A percentile compares a stretch with the other conserved stretches of the same genome.
Conservation (phyloP, 768 basidiomycete genomes). For the Mrakia gelida region DNA sequence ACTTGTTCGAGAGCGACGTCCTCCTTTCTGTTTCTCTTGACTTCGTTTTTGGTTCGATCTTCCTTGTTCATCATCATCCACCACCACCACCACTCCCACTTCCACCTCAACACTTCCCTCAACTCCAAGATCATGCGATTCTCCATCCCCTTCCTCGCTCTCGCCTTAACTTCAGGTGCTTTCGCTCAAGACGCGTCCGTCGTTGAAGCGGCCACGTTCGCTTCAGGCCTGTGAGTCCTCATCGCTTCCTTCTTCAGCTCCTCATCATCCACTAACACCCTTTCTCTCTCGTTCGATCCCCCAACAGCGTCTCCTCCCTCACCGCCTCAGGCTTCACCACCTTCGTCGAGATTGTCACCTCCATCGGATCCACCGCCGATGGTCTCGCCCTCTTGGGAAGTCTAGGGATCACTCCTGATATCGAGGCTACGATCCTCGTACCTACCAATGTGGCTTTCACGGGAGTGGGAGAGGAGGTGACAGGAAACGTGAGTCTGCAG, state of each 20-base stretch:
- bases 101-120: not conserved
- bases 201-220: not conserved
- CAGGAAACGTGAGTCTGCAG: conserved; percentile 5
- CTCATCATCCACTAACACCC: not conserved
- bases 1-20: too few species aligned
- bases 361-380: not conserved
- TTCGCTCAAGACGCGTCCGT: not conserved
- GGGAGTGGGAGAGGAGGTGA: not conserved
- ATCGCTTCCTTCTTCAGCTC: not conserved
- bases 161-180: not conserved
- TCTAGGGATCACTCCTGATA: not conserved
- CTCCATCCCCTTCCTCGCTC: not conserved
- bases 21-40: too few species aligned
- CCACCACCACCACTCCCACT: not conserved
- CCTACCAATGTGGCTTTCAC: conserved; percentile 6
- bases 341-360: not conserved
- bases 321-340: not conserved
- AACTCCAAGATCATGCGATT: not conserved
- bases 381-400: conserved; percentile 37
- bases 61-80: not conserved
- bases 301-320: not conserved
- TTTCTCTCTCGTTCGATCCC: not conserved
- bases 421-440: conserved; percentile 49
- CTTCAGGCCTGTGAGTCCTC: not conserved
- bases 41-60: not conserved